These are phyloP conservation scores for Protomyces macrosporus DNA, from an alignment of 1,139 yeast genomes.

Conservation along the genomic window DNA sequence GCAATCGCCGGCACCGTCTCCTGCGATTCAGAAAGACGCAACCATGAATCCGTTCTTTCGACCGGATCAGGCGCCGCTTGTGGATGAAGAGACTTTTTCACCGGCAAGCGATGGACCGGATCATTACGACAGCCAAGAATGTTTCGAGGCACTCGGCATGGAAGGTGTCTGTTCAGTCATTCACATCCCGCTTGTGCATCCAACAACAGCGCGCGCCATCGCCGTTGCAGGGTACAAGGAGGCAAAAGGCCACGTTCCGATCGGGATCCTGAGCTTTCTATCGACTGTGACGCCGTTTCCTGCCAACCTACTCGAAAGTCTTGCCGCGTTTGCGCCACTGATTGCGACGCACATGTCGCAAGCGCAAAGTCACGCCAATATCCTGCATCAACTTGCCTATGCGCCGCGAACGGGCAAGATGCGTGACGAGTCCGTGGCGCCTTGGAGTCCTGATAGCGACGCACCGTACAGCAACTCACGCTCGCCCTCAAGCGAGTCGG, in stretches of 20 bases:
- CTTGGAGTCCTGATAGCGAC: slow-evolving; percentile 6
- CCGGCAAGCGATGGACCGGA: slow-evolving; percentile 10
- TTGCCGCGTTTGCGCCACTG: slow-evolving; percentile 37
- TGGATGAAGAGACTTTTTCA: slow-evolving; percentile 17
- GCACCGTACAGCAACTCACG: slow-evolving; percentile 8
- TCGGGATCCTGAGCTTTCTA: slow-evolving; percentile 39
- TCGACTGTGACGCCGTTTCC: slow-evolving; percentile 40
- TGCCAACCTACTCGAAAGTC: slow-evolving; percentile 33
- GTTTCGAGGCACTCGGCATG: slow-evolving; percentile 32
- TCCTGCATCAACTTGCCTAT: slow-evolving; percentile 30
- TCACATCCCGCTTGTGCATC: slow-evolving; percentile 37
- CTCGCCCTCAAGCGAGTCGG: background rate
- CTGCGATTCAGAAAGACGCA: slow-evolving; percentile 36
- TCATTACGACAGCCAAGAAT: slow-evolving; percentile 14
- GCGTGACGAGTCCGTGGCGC: background rate
- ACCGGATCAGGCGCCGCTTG: slow-evolving; percentile 11
- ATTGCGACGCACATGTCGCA: slow-evolving; percentile 38
- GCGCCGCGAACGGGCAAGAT: slow-evolving; percentile 19
- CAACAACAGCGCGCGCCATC: slow-evolving; percentile 29
- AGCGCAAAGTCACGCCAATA: slow-evolving; percentile 37
- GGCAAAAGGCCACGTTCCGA: slow-evolving; percentile 34
- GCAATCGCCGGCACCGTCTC: slow-evolving; percentile 39
- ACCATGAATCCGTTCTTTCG: slow-evolving; percentile 36
- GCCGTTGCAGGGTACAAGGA: slow-evolving; percentile 22
- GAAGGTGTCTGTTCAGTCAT: slow-evolving; percentile 38